Base-by-base conservation (phyloP, 2,329 filamentous ascomycete genomes). In the Trichoderma breve region DNA sequence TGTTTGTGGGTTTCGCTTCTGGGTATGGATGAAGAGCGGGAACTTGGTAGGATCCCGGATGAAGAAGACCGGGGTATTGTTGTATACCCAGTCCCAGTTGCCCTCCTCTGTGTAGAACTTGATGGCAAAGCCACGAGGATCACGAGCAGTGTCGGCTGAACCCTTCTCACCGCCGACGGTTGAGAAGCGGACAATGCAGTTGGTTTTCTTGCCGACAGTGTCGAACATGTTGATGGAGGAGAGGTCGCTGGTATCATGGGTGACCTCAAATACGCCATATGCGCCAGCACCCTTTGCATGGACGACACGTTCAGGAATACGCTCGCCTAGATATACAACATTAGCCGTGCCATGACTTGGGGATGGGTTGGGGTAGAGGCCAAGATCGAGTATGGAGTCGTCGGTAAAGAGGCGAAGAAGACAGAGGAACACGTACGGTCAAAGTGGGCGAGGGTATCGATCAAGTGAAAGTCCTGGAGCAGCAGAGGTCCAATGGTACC, bases 11-110 rank as follows among this genome's bases (percentile, higher is more conserved):
- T 94, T 86, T 63, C 91, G 87, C 86, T 94, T 94, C 81, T 94
- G 92, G 4, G 91, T 92, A 83, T 93, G 91, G 74, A 93, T 93
- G 81, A 93, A 91, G 78, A 90, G 83, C 43, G 91, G 91, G 82
- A 93, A 94, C 79, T 93, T 93, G 77, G 87, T 86, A 3, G 92
- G 91, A 76, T 94, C 92, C 57, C 92, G 86, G 28, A 94, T 77
- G 84, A 94, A 94, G 85, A 94, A 94, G 30, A 93, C 86, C 1
- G 92, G 92, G 0, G 91, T 93, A 82, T 94, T 93, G 83, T 92
- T 93, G 79, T 88, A 91, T 28, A 93, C 91, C 85, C 90, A 89
- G 78, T 93, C 91, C 87, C 88, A 92, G 78, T 92, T 77, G 24
- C 91, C 91, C 74, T 92, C 89, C 43, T 92, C 89, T 0, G 91